Base-by-base conservation (phyloP, 805 yeast species). In the Peterozyma toletana region DNA sequence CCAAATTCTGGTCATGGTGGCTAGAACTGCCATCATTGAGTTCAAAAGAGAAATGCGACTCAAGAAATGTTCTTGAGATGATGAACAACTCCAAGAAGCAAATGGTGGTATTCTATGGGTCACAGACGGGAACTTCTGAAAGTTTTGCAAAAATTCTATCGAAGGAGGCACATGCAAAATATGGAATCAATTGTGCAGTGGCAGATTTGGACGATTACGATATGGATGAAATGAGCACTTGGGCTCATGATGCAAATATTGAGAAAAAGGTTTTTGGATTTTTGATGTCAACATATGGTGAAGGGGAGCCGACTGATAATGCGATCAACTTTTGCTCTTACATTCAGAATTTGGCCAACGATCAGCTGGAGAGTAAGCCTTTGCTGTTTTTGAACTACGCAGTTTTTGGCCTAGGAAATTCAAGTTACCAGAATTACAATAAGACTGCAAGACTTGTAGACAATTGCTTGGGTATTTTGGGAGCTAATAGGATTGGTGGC, bases 51-150 rank as follows among this genome's bases (percentile, higher is more conserved):
- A 21, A 21, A 5, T 21, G 4, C 7, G 27, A 21, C 4, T 5
- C 27, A 21, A 21, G 27, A 21, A 7, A 21, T 21, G 27, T 21
- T 21, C 27, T 21, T 21, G 27, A 21, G 7, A 21, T 21, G 27
- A 21, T 21, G 27, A 21, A 21, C 27, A 21, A 7, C 7, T 4
- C 27, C 57, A 70, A 73, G 48, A 85, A 86, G 62, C 78, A 81
- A 48, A 78, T 79, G 38, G 67, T 87, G 38, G 78, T 89, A 2
- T 73, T 88, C 49, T 90, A 74, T 59, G 96, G 95, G 9, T 85
- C 96, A 11, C 97, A 89, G 65, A 89, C 97, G 9, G 96, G 96
- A 42, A 90, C 97, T 15, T 91, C 96, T 21, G 95, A 88, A 63
- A 96, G 86, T 53, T 84, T 86, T 50, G 90, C 96, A 13, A 39